Conservation (phyloP, 306 rosid genomes). For the Gastrolobium villosum region DNA sequence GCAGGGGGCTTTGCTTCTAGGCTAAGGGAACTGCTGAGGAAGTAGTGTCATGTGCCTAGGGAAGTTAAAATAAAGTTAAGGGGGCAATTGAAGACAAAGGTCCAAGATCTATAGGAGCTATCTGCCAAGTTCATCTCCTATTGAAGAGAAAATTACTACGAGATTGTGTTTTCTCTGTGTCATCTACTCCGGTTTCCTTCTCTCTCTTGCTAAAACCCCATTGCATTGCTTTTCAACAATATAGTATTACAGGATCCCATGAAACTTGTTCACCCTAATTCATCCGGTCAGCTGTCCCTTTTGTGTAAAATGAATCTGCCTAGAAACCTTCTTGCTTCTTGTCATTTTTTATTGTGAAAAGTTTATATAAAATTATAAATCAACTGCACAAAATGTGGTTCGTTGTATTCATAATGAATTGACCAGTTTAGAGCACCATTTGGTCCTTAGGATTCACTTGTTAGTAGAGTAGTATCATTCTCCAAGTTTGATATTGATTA, state of each 20-base stretch:
- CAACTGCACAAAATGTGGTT: background rate
- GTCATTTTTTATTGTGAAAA: background rate
- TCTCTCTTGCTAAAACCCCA: too few relatives aligned
- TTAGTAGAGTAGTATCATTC: background rate
- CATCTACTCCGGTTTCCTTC: too few relatives aligned
- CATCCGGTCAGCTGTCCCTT: background rate
- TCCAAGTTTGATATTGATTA: background rate
- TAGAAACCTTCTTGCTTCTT: background rate
- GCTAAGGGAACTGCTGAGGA: too few relatives aligned
- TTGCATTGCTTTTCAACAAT: background rate
- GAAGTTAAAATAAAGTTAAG: background rate
- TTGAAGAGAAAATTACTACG: background rate
- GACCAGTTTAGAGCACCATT: background rate
- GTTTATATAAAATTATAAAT: background rate
- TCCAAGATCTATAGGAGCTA: too few relatives aligned
- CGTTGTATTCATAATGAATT: background rate
- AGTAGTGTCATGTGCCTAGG: background rate
- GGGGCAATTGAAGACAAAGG: background rate
- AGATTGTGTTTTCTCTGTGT: background rate
- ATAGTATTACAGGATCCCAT: background rate
- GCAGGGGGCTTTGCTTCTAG: background rate
- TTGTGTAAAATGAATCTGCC: background rate
- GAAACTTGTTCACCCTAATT: background rate
- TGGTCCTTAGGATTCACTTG: background rate
- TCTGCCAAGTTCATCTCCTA: too few relatives aligned